Evolutionary conservation across 1,284 basidiomycete species (phyloP), one percentile per base, ranked within the genome.

Genomic region (Fomitopsis palustris): DNA sequence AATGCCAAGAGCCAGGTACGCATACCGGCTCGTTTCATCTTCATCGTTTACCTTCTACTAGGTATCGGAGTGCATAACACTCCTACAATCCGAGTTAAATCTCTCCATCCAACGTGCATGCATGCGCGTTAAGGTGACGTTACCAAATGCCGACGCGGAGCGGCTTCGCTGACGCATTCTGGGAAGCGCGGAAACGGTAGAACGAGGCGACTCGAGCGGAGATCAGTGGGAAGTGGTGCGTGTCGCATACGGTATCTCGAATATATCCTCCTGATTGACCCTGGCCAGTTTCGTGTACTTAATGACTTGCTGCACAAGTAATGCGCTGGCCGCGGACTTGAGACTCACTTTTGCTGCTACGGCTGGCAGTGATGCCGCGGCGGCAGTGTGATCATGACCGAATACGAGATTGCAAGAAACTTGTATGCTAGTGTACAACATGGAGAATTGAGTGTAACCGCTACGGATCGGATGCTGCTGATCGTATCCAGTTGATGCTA

Each of bases 1-100:
- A 91, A 85, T 51, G 95, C 95, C 19, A 99, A 99, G 77, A 90
- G 88, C 60, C 95, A 96, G 82, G 90, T 89, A 61, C 43, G 61
- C 58, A 45, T 27, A 53, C 53, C 45, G 10, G 17, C 14, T 49
- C 49, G n/a, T 19, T 51, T 45, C n/a, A 57, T 17, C n/a, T 21
- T 25, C 10, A 19, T 2, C 93, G 95, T 21, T 14, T n/a, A 1
- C 5, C 19, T 8, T 35, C 31, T 16, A 21, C 3, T 39, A 95
- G 90, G 95, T 96, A 4, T 86, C 96, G 7, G 96, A 96, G 65
- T 91, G 95, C 62, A 93, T 99, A 75, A 92, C 91, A 68, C 79
- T 86, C 19, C 77, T 99, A 25, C 91, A 95, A 67, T 81, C 87
- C 4, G 81, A 87, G 49, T 88, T 88, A 1, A 92, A 88, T 9